Evolutionary conservation across 129 eudicot genomes (phyloP).

Genomic region (Arctium minus): DNA sequence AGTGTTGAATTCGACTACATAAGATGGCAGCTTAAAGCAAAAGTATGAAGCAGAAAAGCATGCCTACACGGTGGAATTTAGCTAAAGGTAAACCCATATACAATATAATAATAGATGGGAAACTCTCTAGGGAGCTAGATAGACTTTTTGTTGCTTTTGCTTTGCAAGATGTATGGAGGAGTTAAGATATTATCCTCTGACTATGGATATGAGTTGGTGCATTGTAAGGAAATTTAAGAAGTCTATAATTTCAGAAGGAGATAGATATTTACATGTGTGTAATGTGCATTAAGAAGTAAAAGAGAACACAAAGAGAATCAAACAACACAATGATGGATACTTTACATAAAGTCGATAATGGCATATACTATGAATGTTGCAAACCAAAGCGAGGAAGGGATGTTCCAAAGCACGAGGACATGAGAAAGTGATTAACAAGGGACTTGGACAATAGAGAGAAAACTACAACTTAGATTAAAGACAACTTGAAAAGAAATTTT

Average conservation of each 20-base stretch:
- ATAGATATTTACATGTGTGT: background rate
- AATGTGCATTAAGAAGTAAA: background rate
- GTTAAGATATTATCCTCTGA: background rate
- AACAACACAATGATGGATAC: background rate
- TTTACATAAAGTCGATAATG: background rate
- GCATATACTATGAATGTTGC: background rate
- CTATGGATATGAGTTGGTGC: background rate
- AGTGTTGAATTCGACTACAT: background rate
- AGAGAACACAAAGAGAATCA: background rate
- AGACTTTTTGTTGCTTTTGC: background rate
- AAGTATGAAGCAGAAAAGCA: constrained; percentile 1
- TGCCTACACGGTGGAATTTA: background rate
- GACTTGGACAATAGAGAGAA: background rate
- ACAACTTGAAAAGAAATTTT: background rate
- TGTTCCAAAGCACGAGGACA: background rate
- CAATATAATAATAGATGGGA: background rate
- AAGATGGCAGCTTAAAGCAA: background rate
- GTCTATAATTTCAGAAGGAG: background rate
- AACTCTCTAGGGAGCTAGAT: background rate
- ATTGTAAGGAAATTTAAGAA: background rate
- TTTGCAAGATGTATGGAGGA: background rate
- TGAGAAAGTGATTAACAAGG: background rate
- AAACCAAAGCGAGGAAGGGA: background rate
- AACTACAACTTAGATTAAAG: background rate
- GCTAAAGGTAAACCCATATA: background rate